A percentile compares a stretch with the other conserved stretches of the same genome.
phyloP scores from a whole-genome alignment of 176 grass and related monocot genomes.

The Oryza glumipatula region DNA sequence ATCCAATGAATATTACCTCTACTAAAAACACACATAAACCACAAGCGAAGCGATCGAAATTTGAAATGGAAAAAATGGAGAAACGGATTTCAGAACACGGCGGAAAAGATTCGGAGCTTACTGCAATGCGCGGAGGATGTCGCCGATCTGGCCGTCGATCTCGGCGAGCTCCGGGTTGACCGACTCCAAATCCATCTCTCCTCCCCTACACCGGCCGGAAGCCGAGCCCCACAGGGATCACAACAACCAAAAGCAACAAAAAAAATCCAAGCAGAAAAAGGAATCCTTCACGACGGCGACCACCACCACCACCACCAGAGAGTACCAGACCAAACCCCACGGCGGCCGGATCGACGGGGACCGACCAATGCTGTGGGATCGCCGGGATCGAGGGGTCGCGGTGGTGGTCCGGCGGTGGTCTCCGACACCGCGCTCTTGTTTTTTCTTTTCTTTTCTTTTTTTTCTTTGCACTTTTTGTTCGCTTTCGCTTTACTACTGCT shows the following conservation, averaged over 20 bases:
- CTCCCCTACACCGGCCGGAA: background rate
- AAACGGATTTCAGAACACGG: background rate
- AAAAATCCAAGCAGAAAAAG: slow-evolving; percentile 22
- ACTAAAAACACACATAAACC: no score
- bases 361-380: slow-evolving; percentile 21
- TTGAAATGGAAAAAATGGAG: background rate
- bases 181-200: slow-evolving; percentile 86
- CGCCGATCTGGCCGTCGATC: slow-evolving; percentile 84
- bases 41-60: background rate
- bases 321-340: background rate
- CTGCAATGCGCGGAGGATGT: slow-evolving; percentile 94
- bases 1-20: slow-evolving; percentile 12
- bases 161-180: slow-evolving; percentile 85
- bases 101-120: slow-evolving; percentile 45
- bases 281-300: slow-evolving; percentile 8
- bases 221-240: background rate
- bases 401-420: slow-evolving; percentile 12
- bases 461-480: background rate
- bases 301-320: background rate
- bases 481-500: slow-evolving; percentile 23
- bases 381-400: slow-evolving; percentile 16
- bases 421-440: slow-evolving; percentile 16
- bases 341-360: slow-evolving; percentile 3
- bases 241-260: background rate
- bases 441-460: background rate